A percentile compares a stretch with the other conserved stretches of the same genome.
Evolutionary conservation across 306 rosid species (phyloP).

Genomic region (Dryas drummondii): DNA sequence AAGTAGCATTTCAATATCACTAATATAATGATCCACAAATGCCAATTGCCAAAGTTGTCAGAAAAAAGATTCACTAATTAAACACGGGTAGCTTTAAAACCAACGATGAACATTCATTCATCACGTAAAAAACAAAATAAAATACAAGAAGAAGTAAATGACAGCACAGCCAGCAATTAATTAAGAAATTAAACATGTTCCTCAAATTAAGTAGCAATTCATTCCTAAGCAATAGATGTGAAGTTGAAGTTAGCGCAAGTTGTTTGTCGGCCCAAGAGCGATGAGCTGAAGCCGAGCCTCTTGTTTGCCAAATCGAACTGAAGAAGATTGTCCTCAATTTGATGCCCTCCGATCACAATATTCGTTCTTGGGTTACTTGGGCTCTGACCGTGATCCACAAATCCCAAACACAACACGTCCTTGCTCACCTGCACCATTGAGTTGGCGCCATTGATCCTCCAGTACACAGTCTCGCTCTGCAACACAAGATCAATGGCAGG

Average conservation of each 20-base stretch:
- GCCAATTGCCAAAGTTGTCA: too few relatives aligned
- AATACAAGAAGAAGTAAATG: not conserved
- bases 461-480: conserved; percentile 41
- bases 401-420: conserved; percentile 53
- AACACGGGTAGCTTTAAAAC: too few relatives aligned
- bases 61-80: too few relatives aligned
- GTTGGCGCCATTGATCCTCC: conserved; percentile 55
- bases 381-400: conserved; percentile 50
- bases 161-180: not conserved
- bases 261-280: conserved; percentile 24
- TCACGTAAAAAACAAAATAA: too few relatives aligned
- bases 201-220: not conserved
- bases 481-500: conserved; percentile 49
- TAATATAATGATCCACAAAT: too few relatives aligned
- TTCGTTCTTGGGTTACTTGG: conserved; percentile 33
- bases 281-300: conserved; percentile 52
- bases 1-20: too few relatives aligned
- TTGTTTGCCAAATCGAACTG: conserved; percentile 51
- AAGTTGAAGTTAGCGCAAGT: conserved; percentile 63
- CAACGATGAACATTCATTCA: too few relatives aligned
- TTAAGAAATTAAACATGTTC: too few relatives aligned
- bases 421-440: conserved; percentile 46
- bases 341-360: conserved; percentile 57
- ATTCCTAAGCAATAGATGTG: conserved; percentile 34
- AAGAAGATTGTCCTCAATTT: conserved; percentile 52